Conservation (phyloP, 495 filamentous ascomycete genomes). For the Margaritispora aquatica region DNA sequence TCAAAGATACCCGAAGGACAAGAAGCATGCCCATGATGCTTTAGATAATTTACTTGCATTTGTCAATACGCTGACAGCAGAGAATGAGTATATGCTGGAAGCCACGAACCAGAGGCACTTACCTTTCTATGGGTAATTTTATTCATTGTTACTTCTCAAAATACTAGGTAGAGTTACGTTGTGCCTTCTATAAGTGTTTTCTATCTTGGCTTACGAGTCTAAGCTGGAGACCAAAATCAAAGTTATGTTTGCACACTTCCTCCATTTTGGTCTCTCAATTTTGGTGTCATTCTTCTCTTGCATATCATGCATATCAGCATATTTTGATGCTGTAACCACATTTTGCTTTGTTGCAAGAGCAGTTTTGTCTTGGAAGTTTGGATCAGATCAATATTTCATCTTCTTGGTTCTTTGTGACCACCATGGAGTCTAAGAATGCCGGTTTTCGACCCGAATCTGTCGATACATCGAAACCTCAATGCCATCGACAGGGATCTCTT, state of each 20-base stretch:
- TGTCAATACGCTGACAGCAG: too few relatives aligned
- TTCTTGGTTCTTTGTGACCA: conserved; percentile 23
- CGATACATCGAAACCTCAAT: conserved; percentile 25
- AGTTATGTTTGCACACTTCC: not conserved
- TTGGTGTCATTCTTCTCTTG: conserved; percentile 25
- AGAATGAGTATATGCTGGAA: too few relatives aligned
- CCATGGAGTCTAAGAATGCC: conserved; percentile 25
- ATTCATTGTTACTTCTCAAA: too few relatives aligned
- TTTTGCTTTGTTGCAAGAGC: conserved; percentile 27
- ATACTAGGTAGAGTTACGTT: too few relatives aligned
- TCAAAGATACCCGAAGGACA: too few relatives aligned
- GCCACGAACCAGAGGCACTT: too few relatives aligned
- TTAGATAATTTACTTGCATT: too few relatives aligned
- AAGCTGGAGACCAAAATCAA: not conserved
- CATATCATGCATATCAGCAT: conserved; percentile 17
- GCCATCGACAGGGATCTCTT: conserved; percentile 28
- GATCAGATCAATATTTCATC: conserved; percentile 30
- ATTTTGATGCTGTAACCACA: conserved; percentile 22
- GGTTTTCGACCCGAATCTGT: not conserved
- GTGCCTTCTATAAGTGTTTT: not conserved
- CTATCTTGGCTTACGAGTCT: not conserved
- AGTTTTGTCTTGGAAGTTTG: conserved; percentile 31
- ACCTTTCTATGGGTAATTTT: too few relatives aligned
- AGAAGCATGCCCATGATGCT: too few relatives aligned
- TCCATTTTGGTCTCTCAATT: not conserved